Evolutionary conservation across 106 monocot species (phyloP), one percentile per base, ranked within the genome.

Genomic region (Dendrobium catenatum): DNA sequence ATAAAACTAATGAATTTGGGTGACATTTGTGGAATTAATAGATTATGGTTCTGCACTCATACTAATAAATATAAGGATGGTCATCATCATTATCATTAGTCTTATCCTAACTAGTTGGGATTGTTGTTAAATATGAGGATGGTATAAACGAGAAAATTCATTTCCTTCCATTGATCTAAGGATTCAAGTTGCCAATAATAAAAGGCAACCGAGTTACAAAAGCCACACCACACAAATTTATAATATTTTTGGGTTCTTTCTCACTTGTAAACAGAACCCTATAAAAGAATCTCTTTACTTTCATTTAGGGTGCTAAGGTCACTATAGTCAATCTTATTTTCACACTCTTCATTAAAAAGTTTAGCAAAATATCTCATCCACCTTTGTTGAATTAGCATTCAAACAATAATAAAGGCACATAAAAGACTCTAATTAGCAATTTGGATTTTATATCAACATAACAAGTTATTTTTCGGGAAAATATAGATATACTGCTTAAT

Each of bases 251-350:
- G 37, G 29, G 6, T 22, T 15, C 33, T 70, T 33, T 70, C 16
- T 70, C 70, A 70, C 37, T 70, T 68, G 61, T 61, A 66, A 66
- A 66, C 26, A 66, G 5, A 66, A 66, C 26, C 37, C 37, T 70
- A 70, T 10, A 37, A 1, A 37, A 70, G 64, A 33, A 70, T 70
- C 70, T n/a, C n/a, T n/a, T n/a, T n/a, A n/a, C n/a, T n/a, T n/a
- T n/a, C n/a, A n/a, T n/a, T n/a, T n/a, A n/a, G n/a, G n/a, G n/a
- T n/a, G n/a, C n/a, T n/a, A n/a, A n/a, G n/a, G n/a, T n/a, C n/a
- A n/a, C n/a, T n/a, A n/a, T n/a, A n/a, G n/a, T n/a, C n/a, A n/a
- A n/a, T n/a, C n/a, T n/a, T n/a, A n/a, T n/a, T n/a, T n/a, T n/a
- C n/a, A n/a, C n/a, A n/a, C n/a, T n/a, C n/a, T n/a, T n/a, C n/a